Evolutionary conservation across 2,329 filamentous ascomycete species (phyloP), one percentile per base, ranked within the genome.

Genomic region (Sordariomycetes sp.): DNA sequence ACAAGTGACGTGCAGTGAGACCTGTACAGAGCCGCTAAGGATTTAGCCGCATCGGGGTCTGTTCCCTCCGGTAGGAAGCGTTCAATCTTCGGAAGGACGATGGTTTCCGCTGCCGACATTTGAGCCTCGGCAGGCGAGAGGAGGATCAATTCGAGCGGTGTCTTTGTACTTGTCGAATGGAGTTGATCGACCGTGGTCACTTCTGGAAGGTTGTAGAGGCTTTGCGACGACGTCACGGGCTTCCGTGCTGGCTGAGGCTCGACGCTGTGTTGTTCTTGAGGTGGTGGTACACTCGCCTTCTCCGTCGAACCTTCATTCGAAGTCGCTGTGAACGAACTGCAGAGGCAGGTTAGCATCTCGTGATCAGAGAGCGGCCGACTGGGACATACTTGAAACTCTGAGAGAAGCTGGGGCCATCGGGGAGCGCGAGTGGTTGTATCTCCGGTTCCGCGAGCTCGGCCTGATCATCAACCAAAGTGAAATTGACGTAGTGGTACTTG

Each of bases 1-100:
- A 99, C 88, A 5, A 99, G 80, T 1, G 92, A 97, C 16, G 94
- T 97, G 70, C 92, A 96, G 69, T 97, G 93, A 2, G 93, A 94
- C 55, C 91, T 85, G 69, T 99, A 99, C 25, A 97, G 79, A 4
- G 93, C 92, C 43, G 85, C 84, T 24, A 99, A 77, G 3, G 91
- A 92, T 65, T 89, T 89, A 28, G 91, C 92, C 8, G 91, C 88
- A 67, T 97, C 93, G 1, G 82, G 77, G 69, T 99, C 94, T 7
- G 92, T 96, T 59, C 89, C 88, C 2, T 75, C 73, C 1, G 93
- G 92, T 2, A 96, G 77, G 68, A 91, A 96, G 5, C 82, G 78
- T 62, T 89, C 84, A 64, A 99, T 95, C 55, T 86, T 81, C n/a
- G 94, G 94, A n/a, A 99, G 77, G 43, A 83, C 77, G 46, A 97